Evolutionary conservation across 1,284 basidiomycete species (phyloP).

Genomic region (Ceraceosorus bombacis): DNA sequence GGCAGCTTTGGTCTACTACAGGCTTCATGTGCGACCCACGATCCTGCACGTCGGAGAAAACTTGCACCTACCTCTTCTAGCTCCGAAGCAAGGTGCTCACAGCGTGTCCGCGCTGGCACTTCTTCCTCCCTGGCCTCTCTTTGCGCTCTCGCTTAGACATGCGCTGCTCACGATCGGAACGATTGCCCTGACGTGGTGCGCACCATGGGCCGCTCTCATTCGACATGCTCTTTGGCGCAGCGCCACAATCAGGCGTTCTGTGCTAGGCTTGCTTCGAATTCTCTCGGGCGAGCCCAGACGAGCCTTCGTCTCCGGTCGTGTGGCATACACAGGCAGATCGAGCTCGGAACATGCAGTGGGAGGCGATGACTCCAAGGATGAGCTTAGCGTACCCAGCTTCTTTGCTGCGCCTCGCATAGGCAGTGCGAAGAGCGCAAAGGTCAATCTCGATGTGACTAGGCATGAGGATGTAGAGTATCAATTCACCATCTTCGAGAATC

Average conservation of each 20-base stretch:
- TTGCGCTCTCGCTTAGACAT: conserved; percentile 35
- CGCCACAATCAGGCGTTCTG: conserved; percentile 25
- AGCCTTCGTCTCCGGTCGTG: background rate
- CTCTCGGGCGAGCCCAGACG: conserved; percentile 2
- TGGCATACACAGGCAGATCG: background rate
- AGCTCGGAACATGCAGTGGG: background rate
- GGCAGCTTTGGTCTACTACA: background rate
- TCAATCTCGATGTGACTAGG: conserved; percentile 12
- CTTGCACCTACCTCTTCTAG: background rate
- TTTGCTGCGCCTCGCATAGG: background rate
- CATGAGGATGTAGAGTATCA: conserved; percentile 43
- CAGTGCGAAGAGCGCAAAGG: background rate
- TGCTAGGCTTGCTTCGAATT: background rate
- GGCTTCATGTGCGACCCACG: background rate
- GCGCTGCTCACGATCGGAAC: conserved; percentile 37
- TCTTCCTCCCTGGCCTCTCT: conserved; percentile 44
- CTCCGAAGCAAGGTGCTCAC: background rate
- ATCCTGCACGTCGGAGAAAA: background rate
- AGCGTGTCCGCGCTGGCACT: conserved; percentile 5
- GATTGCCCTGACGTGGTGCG: conserved; percentile 42
- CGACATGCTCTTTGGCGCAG: conserved; percentile 44
- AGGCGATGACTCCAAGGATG: background rate
- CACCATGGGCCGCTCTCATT: conserved; percentile 43
- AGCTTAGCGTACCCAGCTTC: background rate
- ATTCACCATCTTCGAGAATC: conserved; percentile 70